Evolutionary conservation across 805 yeast genomes (phyloP).

Genomic region (Ogataea allantospora): DNA sequence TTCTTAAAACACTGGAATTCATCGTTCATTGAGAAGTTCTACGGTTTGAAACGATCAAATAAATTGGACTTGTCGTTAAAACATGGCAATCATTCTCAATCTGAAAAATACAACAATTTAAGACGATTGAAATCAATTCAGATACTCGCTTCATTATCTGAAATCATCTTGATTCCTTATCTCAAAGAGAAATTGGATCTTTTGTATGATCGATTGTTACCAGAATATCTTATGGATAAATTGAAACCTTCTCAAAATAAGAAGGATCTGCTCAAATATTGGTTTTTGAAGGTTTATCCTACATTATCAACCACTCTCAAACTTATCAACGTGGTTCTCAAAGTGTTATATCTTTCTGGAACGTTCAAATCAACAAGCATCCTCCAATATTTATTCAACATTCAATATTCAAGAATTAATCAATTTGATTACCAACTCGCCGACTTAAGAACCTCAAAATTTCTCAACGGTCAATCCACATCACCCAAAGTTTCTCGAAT

Average conservation of each 20-base stretch:
- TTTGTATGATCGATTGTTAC: slow-evolving; percentile 59
- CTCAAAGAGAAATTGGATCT: slow-evolving; percentile 65
- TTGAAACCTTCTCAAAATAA: slow-evolving; percentile 31
- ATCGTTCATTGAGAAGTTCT: slow-evolving; percentile 87
- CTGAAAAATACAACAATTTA: slow-evolving; percentile 42
- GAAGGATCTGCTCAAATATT: slow-evolving; percentile 29
- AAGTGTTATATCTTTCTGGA: slow-evolving; percentile 67
- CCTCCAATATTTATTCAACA: slow-evolving; percentile 56
- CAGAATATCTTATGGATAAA: slow-evolving; percentile 54
- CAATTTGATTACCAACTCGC: slow-evolving; percentile 47
- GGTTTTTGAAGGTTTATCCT: slow-evolving; percentile 65
- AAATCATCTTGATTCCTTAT: slow-evolving; percentile 66
- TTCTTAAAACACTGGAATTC: slow-evolving; percentile 75
- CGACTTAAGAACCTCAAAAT: slow-evolving; percentile 24
- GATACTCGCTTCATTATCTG: slow-evolving; percentile 51
- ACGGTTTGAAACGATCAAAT: slow-evolving; percentile 73
- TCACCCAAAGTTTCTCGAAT: slow-evolving; percentile 29
- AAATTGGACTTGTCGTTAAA: slow-evolving; percentile 16
- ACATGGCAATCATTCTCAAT: slow-evolving; percentile 9
- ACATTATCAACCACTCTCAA: slow-evolving; percentile 45
- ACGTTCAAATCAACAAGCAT: slow-evolving; percentile 60
- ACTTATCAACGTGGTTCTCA: slow-evolving; percentile 52
- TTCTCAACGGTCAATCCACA: slow-evolving; percentile 9
- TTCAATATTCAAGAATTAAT: slow-evolving; percentile 64
- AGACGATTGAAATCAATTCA: slow-evolving; percentile 56